Percentiles rank a stretch among this genome's conserved stretches.
Conservation (phyloP, 2,329 filamentous ascomycete species). For the Purpureocillium takamizusanense region DNA sequence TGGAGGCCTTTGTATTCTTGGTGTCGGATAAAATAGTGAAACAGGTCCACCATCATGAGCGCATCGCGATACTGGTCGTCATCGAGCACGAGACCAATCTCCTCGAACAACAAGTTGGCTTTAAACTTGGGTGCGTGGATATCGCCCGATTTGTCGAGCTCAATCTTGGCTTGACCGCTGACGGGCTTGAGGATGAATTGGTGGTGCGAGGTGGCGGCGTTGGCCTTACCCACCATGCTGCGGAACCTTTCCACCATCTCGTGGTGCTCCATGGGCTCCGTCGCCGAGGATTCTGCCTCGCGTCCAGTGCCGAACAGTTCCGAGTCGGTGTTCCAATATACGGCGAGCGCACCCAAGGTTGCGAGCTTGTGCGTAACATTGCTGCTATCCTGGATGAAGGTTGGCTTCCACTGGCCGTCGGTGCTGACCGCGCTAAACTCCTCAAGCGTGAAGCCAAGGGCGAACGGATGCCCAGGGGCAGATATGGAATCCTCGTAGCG, state of each 20-base stretch:
- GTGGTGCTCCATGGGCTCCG: slow-evolving; percentile 54
- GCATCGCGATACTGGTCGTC: slow-evolving; percentile 96
- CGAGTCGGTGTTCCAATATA: slow-evolving; percentile 98
- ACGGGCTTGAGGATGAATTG: slow-evolving; percentile 97
- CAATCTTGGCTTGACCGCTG: slow-evolving; percentile 87
- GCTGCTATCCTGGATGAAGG: slow-evolving; percentile 84
- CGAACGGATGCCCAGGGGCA: slow-evolving; percentile 89
- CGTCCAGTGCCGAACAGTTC: slow-evolving; percentile 73
- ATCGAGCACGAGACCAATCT: slow-evolving; percentile 95
- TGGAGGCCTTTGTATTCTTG: slow-evolving; percentile 94
- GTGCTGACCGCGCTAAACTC: slow-evolving; percentile 97
- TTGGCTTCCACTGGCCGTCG: slow-evolving; percentile 88
- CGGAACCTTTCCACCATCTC: slow-evolving; percentile 72
- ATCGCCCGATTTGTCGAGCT: slow-evolving; percentile 88
- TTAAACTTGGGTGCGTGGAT: slow-evolving; percentile 76
- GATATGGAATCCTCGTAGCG: slow-evolving; percentile 97
- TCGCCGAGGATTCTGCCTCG: slow-evolving; percentile 41
- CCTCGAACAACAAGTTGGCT: slow-evolving; percentile 85
- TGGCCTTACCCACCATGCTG: slow-evolving; percentile 66
- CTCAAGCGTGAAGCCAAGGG: slow-evolving; percentile 82
- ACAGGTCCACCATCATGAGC: slow-evolving; percentile 95
- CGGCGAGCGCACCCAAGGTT: slow-evolving; percentile 76
- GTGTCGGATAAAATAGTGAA: slow-evolving; percentile 96
- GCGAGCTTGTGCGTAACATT: slow-evolving; percentile 87
- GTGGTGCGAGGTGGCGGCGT: slow-evolving; percentile 51